Percentiles rank a stretch among this genome's conserved stretches.
Evolutionary conservation across 1,284 basidiomycete species (phyloP).

Genomic region (Puccinia coronata): DNA sequence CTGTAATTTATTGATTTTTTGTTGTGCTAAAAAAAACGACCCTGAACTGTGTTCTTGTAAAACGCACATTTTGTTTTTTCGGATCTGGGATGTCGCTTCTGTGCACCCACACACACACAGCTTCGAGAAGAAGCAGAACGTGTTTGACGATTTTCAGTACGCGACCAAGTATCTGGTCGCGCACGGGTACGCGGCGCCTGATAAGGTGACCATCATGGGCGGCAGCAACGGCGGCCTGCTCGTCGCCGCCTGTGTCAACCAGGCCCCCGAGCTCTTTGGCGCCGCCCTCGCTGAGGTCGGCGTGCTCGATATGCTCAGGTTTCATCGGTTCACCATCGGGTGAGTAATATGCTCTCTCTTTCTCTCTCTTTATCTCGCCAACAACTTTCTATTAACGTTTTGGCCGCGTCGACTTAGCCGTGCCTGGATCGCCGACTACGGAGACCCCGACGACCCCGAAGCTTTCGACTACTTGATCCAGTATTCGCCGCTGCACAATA

Average conservation of each 20-base stretch:
- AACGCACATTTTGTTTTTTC: no score
- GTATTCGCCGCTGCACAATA: slow-evolving; percentile 75
- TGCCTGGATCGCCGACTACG: slow-evolving; percentile 79
- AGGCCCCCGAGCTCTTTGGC: slow-evolving; percentile 75
- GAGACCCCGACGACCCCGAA: slow-evolving; percentile 71
- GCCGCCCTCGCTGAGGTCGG: slow-evolving; percentile 78
- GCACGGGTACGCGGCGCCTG: slow-evolving; percentile 70
- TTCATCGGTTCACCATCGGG: slow-evolving; percentile 73
- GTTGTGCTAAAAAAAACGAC: slow-evolving; percentile 42
- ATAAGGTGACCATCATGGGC: slow-evolving; percentile 73
- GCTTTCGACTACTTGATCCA: slow-evolving; percentile 77
- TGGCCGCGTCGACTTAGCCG: slow-evolving; percentile 55
- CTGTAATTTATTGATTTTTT: no score
- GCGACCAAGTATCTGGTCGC: slow-evolving; percentile 72
- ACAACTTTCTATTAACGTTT: no score
- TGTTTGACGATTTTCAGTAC: slow-evolving; percentile 75
- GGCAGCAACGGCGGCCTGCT: slow-evolving; percentile 79
- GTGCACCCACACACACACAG: no score
- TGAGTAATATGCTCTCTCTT: slow-evolving; percentile 19
- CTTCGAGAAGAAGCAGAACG: slow-evolving; percentile 63
- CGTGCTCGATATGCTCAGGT: slow-evolving; percentile 77
- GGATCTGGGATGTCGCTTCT: background rate
- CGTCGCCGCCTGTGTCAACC: slow-evolving; percentile 75
- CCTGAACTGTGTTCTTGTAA: no score
- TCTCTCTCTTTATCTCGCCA: background rate